Base-by-base conservation (phyloP, 2,329 filamentous ascomycete genomes). In the Fusarium oxysporum region DNA sequence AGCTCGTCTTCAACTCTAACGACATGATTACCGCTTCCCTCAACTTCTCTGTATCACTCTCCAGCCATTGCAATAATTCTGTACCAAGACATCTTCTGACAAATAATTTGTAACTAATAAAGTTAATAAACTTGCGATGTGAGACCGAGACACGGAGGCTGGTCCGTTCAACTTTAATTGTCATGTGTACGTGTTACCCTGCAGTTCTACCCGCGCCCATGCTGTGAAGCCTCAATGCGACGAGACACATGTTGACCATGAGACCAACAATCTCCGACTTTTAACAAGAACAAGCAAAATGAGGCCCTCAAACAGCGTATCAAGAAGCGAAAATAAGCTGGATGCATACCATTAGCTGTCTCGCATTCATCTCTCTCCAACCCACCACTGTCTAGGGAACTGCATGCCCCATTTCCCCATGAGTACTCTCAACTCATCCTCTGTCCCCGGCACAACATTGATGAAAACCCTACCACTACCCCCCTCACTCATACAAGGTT, bases 361-460 rank as follows among this genome's bases (percentile, higher is more conserved):
- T 56, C 5, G 12, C 17, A 25, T 5, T 58, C 56, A 59, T 51
- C 33, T 40, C 14, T 35, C 33, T 12, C 45, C 56, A 54, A n/a
- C n/a, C 28, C 35, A 40, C 62, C 80, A 83, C 4, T 81, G 77
- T 40, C 82, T 71, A 0, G 82, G 82, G 62, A 80, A 83, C 50
- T 75, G 71, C 81, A 83, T 83, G 6, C 82, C 82, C 82, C 82
- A 84, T 65, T 77, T 79, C 4, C 48, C 30, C 70, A 79, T 76
- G 6, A 83, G 63, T 2, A 58, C 65, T 10, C 70, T 69, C n/a
- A 84, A 68, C 66, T 84, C 82, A 12, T 77, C 78, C 48, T 77
- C 71, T 19, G 62, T 79, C 3, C 82, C 82, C 0, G 82, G 82
- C 5, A 84, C 81, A 11, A 83, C 78, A 53, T 84, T 84, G 2